Evolutionary conservation across 768 basidiomycete genomes (phyloP).

Genomic region (Lepiota brunneoincarnata): DNA sequence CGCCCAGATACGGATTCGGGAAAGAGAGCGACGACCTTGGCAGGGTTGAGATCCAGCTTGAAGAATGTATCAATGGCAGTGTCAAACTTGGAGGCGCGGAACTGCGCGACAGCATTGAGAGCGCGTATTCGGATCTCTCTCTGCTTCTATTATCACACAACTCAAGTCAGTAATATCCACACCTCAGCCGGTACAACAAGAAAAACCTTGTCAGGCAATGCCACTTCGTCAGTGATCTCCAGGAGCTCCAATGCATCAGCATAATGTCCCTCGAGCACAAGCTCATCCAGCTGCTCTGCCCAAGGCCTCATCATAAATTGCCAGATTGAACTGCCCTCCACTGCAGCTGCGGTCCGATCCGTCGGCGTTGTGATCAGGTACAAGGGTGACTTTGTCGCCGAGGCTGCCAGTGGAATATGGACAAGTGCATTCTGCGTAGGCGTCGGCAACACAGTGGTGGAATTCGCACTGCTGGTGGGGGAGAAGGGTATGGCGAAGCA

Average conservation of each 20-base stretch:
- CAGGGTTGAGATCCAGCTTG: slow-evolving; percentile 87
- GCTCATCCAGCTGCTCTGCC: slow-evolving; percentile 82
- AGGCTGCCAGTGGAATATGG: slow-evolving; percentile 62
- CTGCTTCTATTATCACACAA: slow-evolving; percentile 39
- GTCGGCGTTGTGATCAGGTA: slow-evolving; percentile 72
- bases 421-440: slow-evolving; percentile 41
- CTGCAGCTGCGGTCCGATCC: slow-evolving; percentile 60
- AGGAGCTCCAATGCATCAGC: slow-evolving; percentile 79
- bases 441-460: slow-evolving; percentile 13
- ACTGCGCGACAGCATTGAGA: slow-evolving; percentile 78
- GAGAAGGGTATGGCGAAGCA: slow-evolving; percentile 44
- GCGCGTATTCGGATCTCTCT: slow-evolving; percentile 60
- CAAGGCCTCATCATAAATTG: slow-evolving; percentile 67
- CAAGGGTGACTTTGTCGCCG: slow-evolving; percentile 48
- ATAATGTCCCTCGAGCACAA: slow-evolving; percentile 67
- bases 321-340: slow-evolving; percentile 83
- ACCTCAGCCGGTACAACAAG: background rate
- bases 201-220: slow-evolving; percentile 64
- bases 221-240: slow-evolving; percentile 58
- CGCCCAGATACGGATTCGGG: slow-evolving; percentile 80
- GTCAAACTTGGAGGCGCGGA: slow-evolving; percentile 66
- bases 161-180: slow-evolving; percentile 1
- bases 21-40: slow-evolving; percentile 89
- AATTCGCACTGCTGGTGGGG: slow-evolving; percentile 11
- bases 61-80: slow-evolving; percentile 85